phyloP scores from a whole-genome alignment of 768 basidiomycete genomes.

The Tylopilus rubrobrunneus region DNA sequence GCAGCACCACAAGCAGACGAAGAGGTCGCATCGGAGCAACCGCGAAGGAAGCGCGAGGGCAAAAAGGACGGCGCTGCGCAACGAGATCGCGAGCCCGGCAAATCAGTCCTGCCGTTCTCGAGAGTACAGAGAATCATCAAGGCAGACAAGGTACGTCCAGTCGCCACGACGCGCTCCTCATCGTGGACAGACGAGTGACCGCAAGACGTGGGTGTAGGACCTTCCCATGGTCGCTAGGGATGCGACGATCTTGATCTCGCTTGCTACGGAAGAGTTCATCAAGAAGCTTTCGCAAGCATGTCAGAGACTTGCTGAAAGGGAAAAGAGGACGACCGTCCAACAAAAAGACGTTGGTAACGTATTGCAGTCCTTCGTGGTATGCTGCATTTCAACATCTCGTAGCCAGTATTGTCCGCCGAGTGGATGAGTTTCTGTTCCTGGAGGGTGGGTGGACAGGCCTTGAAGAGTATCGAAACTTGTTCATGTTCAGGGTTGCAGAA shows the following conservation, averaged over 20 bases:
- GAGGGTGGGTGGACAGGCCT: conserved; percentile 46
- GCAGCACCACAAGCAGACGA: neutral
- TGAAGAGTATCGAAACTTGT: neutral
- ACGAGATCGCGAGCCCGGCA: conserved; percentile 50
- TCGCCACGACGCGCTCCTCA: conserved; percentile 1
- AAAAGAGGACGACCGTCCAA: conserved; percentile 72
- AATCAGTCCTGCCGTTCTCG: conserved; percentile 68
- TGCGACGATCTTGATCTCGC: conserved; percentile 71
- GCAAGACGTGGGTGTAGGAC: conserved; percentile 43
- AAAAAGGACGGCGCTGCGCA: conserved; percentile 16
- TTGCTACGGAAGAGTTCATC: conserved; percentile 89
- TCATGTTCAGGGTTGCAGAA: conserved; percentile 35
- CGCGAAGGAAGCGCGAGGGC: conserved; percentile 12
- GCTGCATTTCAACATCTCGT: neutral
- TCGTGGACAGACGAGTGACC: neutral
- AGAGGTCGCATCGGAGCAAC: conserved; percentile 3
- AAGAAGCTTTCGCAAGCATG: conserved; percentile 67
- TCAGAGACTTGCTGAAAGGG: conserved; percentile 65
- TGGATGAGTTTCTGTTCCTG: conserved; percentile 75
- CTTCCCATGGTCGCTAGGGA: conserved; percentile 74
- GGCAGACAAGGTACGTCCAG: conserved; percentile 65
- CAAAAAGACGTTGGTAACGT: conserved; percentile 73
- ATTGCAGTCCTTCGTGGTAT: neutral
- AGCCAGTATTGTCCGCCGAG: conserved; percentile 62
- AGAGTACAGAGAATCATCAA: conserved; percentile 83